Percentiles rank a stretch among this genome's conserved stretches.
Conservation (phyloP, 495 filamentous ascomycete genomes). For the Penicillium canariense region DNA sequence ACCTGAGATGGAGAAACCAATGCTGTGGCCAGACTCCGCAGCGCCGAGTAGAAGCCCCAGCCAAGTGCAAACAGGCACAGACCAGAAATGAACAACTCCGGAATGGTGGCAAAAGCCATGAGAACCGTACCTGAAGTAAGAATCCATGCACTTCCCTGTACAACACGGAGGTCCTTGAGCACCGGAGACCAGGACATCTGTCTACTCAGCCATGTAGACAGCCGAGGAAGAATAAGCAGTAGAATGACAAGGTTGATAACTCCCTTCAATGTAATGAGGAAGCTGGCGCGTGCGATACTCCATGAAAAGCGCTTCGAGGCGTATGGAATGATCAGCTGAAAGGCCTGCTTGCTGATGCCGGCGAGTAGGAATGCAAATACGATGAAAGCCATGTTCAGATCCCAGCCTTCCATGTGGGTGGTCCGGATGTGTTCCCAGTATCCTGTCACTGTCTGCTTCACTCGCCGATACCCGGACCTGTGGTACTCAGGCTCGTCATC, state of each 20-base stretch:
- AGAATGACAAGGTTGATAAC: not conserved
- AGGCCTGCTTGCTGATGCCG: not conserved
- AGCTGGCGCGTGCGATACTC: not conserved
- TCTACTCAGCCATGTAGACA: not conserved
- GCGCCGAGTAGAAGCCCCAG: not conserved
- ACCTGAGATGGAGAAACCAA: constrained; percentile 3
- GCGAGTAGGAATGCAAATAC: not conserved
- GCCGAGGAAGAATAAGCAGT: not conserved
- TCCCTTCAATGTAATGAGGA: not conserved
- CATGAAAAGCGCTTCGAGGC: not conserved
- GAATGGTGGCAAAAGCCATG: not conserved
- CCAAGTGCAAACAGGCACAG: not conserved
- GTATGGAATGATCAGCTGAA: not conserved
- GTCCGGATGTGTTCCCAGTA: not conserved
- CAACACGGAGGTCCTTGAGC: not conserved
- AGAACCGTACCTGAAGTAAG: not conserved
- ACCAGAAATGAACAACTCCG: not conserved
- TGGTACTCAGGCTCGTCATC: not conserved
- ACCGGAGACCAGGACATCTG: not conserved
- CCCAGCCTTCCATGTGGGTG: not conserved
- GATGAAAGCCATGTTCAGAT: not conserved
- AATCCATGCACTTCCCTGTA: not conserved
- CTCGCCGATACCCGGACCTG: not conserved
- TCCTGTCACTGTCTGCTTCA: not conserved
- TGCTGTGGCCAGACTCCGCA: not conserved